A percentile compares a stretch with the other conserved stretches of the same genome.
Evolutionary conservation across 2,329 filamentous ascomycete genomes (phyloP).

Genomic region (Fusarium vanettenii): DNA sequence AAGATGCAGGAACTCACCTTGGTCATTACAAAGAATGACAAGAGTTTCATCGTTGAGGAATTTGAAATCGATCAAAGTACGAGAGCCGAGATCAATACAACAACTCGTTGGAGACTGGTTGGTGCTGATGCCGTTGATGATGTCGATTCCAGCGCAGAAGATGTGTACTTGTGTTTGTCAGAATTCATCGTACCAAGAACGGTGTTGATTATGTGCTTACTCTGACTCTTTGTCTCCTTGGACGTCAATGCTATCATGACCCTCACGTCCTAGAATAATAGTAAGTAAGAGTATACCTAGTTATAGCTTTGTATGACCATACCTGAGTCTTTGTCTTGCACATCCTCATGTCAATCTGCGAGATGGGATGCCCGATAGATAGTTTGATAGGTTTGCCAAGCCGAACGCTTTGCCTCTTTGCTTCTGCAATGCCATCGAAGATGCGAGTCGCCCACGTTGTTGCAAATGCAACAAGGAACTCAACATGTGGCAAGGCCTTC

Average conservation of each 20-base stretch:
- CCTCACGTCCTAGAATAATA: slow-evolving; percentile 46
- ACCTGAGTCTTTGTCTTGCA: slow-evolving; percentile 50
- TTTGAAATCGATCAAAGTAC: slow-evolving; percentile 70
- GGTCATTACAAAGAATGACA: slow-evolving; percentile 65
- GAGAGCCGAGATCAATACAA: slow-evolving; percentile 55
- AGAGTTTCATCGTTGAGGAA: slow-evolving; percentile 74
- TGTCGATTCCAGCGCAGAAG: slow-evolving; percentile 63
- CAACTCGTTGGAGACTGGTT: slow-evolving; percentile 53
- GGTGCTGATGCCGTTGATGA: slow-evolving; percentile 70
- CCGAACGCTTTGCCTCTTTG: slow-evolving; percentile 74
- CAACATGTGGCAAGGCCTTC: slow-evolving; percentile 69
- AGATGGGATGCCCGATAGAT: slow-evolving; percentile 57
- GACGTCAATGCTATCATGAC: slow-evolving; percentile 57
- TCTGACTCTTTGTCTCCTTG: slow-evolving; percentile 49
- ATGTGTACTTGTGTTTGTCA: slow-evolving; percentile 61
- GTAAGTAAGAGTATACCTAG: slow-evolving; percentile 12
- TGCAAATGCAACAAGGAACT: slow-evolving; percentile 71
- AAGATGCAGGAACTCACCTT: slow-evolving; percentile 46
- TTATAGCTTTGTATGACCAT: not conserved
- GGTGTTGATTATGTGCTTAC: slow-evolving; percentile 43
- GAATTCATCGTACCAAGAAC: not conserved
- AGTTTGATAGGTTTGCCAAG: slow-evolving; percentile 69
- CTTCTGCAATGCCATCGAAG: slow-evolving; percentile 76
- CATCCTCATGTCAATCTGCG: slow-evolving; percentile 70
- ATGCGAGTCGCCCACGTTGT: slow-evolving; percentile 68